phyloP scores from a whole-genome alignment of 805 yeast species.

The Metschnikowia proteae region DNA sequence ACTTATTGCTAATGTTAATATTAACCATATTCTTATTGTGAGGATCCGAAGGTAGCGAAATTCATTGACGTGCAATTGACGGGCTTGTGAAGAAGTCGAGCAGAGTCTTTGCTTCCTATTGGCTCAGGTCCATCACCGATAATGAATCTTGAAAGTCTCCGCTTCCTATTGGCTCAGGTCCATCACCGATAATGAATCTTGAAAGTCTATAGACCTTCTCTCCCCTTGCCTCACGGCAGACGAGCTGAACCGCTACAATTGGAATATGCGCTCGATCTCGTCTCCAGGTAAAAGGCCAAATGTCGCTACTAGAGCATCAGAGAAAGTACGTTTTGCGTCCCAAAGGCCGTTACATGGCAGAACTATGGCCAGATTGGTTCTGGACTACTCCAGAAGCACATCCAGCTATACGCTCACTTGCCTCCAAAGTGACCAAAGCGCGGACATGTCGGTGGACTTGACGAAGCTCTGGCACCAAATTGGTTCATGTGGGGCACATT shows the following conservation, averaged over 20 bases:
- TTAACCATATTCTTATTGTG: too few relatives aligned
- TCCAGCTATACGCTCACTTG: slow-evolving; percentile 15
- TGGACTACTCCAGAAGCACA: slow-evolving; percentile 11
- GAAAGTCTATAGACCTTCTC: slow-evolving; percentile 22
- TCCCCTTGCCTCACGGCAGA: background rate
- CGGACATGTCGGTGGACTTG: background rate
- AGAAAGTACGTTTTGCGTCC: slow-evolving; percentile 13
- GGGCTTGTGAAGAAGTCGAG: too few relatives aligned
- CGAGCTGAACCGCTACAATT: slow-evolving; percentile 9
- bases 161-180: slow-evolving; percentile 23
- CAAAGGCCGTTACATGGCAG: slow-evolving; percentile 5
- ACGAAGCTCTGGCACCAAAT: slow-evolving; percentile 10
- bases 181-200: slow-evolving; percentile 23
- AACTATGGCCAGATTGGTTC: slow-evolving; percentile 4
- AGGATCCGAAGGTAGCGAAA: too few relatives aligned
- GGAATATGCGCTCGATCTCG: slow-evolving; percentile 20
- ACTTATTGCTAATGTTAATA: too few relatives aligned
- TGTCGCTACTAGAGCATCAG: slow-evolving; percentile 21
- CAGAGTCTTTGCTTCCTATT: too few relatives aligned
- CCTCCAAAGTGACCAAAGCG: background rate
- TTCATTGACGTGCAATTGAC: too few relatives aligned
- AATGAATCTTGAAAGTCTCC: slow-evolving; percentile 19
- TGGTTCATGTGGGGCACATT: slow-evolving; percentile 15
- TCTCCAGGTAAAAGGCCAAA: slow-evolving; percentile 16
- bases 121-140: too few relatives aligned